These are phyloP conservation scores for Lactifluus subvellereus DNA, from an alignment of 768 basidiomycete species.

Conservation along the genomic window DNA sequence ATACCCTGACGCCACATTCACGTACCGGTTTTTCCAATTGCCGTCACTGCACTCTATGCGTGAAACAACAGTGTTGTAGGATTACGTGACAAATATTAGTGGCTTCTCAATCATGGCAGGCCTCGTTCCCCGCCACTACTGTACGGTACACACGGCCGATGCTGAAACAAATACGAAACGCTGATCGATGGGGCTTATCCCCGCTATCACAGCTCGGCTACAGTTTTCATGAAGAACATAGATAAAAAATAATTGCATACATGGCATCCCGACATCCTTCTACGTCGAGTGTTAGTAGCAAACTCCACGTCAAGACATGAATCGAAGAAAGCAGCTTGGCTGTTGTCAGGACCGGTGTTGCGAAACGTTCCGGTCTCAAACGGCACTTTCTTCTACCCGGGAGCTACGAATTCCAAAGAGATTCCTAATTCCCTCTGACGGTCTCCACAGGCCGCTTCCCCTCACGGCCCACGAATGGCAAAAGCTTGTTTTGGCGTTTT, in stretches of 20 bases:
- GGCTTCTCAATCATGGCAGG: neutral
- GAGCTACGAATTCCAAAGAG: neutral
- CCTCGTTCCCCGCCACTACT: constrained; percentile 1
- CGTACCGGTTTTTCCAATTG: constrained; percentile 7
- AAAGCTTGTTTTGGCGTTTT: neutral
- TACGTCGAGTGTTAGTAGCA: neutral
- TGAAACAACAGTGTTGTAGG: neutral
- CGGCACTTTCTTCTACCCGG: neutral
- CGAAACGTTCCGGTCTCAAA: neutral
- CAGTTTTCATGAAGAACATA: neutral
- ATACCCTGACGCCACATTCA: constrained; percentile 10
- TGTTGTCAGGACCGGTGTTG: neutral
- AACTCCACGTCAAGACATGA: neutral
- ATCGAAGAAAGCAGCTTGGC: neutral
- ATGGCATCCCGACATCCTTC: neutral
- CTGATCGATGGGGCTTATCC: constrained; percentile 6
- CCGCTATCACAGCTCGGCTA: neutral
- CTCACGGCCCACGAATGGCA: neutral
- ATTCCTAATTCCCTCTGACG: neutral
- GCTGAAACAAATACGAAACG: constrained; percentile 13
- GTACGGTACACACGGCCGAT: neutral
- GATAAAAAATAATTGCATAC: neutral
- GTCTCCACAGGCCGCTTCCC: neutral
- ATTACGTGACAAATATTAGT: constrained; percentile 3
- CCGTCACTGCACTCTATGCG: neutral